Evolutionary conservation across 2,329 filamentous ascomycete species (phyloP), one percentile per base, ranked within the genome.

Genomic region (Cadophora gregata): DNA sequence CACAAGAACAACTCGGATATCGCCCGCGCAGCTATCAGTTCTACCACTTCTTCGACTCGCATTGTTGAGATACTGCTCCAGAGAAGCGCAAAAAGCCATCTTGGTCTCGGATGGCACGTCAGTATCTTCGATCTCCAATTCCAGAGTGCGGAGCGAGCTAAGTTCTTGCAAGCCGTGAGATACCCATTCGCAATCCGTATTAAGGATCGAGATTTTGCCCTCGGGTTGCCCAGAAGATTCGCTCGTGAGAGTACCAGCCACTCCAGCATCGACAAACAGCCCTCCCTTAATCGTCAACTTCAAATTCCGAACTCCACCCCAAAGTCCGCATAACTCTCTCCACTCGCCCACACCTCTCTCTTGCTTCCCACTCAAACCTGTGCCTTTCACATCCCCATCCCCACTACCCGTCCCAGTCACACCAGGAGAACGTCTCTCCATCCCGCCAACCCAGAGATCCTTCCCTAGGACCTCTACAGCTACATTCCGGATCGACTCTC

Each of bases 391-490:
- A 16, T 29, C 19, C 9, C n/a, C 7, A 1, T 29, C 29, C 50
- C 27, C 14, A 12, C 4, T 24, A 19, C 7, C 51, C 25, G n/a
- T 59, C n/a, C 50, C 42, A 36, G 12, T 62, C 5, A 21, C 47
- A 25, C 60, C 55, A 12, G 6, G 6, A 12, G 38, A 12, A 29
- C 62, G 29, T 9, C 42, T 47, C 21, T 42, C 55, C 61, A 50
- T 58, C n/a, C 50, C 63, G 38, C 42, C 36, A 59, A 61, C 63
- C 51, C 48, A 61, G 10, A 83, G 71, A 64, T 84, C 81, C 10
- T 75, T 71, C 1, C 75, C 76, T 24, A 80, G 73, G 12, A 83
- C 74, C 65, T 84, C 81, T 0, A 84, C 71, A 0, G 80, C 73
- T 2, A 79, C 77, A 59, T 77, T 80, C 10, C 82, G 77, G 71